Percentiles rank a stretch among this genome's conserved stretches.
phyloP scores from a whole-genome alignment of 1,284 basidiomycete species.

The Volvariella volvacea region DNA sequence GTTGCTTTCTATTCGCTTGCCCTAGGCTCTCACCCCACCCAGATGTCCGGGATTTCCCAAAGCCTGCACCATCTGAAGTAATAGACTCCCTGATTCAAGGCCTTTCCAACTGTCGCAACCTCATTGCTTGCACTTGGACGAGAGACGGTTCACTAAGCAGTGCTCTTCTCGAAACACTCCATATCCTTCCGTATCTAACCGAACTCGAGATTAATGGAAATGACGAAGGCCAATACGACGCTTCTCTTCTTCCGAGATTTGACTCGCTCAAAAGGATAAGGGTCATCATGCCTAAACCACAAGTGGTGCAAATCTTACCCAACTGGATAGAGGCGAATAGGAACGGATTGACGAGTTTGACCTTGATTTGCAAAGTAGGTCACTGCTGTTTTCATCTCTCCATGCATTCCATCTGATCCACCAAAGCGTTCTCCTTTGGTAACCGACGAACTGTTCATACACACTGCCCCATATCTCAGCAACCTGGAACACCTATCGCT shows the following conservation, averaged over 20 bases:
- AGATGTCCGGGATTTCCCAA: conserved; percentile 67
- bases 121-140: conserved; percentile 65
- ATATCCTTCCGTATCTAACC: conserved; percentile 30
- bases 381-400: conserved; percentile 1
- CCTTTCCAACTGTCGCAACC: conserved; percentile 52
- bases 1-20: conserved; percentile 14
- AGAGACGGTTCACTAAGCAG: conserved; percentile 63
- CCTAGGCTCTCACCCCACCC: conserved; percentile 1
- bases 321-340: conserved; percentile 44
- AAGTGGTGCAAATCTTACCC: conserved; percentile 42
- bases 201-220: conserved; percentile 68
- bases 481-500: conserved; percentile 50
- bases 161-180: conserved; percentile 45
- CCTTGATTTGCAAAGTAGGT: conserved; percentile 61
- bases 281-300: conserved; percentile 63
- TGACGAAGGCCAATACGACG: conserved; percentile 41
- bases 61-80: conserved; percentile 30
- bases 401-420: conserved; percentile 1
- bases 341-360: conserved; percentile 43
- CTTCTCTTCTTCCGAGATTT: conserved; percentile 41
- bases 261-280: conserved; percentile 42
- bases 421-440: conserved; percentile 46
- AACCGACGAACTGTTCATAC: conserved; percentile 45
- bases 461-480: conserved; percentile 39
- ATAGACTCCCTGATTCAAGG: conserved; percentile 37